phyloP scores from a whole-genome alignment of 164 flowering plant species.

The Buxus sempervirens region DNA sequence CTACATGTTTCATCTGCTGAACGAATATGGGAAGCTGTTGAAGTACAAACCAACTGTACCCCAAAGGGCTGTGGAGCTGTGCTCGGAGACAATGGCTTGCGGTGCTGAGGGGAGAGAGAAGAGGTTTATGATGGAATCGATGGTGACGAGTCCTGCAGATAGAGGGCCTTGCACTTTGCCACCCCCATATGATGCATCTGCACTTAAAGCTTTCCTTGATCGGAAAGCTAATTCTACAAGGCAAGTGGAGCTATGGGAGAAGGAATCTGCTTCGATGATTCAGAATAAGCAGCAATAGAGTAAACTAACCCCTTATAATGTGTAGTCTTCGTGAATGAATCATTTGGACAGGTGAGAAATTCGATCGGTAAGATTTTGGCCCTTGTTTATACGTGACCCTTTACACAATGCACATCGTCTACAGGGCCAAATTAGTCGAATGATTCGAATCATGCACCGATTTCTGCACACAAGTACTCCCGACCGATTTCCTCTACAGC shows the following conservation, averaged over 20 bases:
- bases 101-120: constrained; percentile 23
- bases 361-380: too few relatives aligned
- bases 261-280: constrained; percentile 5
- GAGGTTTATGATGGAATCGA: constrained; percentile 44
- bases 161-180: constrained; percentile 44
- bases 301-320: background rate
- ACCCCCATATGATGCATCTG: constrained; percentile 32
- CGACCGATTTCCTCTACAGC: too few relatives aligned
- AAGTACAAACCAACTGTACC: constrained; percentile 46
- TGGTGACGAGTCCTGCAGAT: constrained; percentile 44
- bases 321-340: too few relatives aligned
- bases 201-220: constrained; percentile 18
- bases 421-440: too few relatives aligned
- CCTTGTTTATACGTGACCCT: too few relatives aligned
- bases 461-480: too few relatives aligned
- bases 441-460: too few relatives aligned
- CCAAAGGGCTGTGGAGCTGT: constrained; percentile 29
- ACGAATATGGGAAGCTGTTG: constrained; percentile 50
- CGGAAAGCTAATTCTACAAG: constrained; percentile 25
- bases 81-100: constrained; percentile 53
- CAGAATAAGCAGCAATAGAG: constrained; percentile 5
- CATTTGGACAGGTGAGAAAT: too few relatives aligned
- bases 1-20: constrained; percentile 62
- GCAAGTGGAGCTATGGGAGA: constrained; percentile 50
- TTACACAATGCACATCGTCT: too few relatives aligned